These are phyloP conservation scores for Lobulomyces angularis DNA, from an alignment of 192 early-diverging fungal genomes.

Conservation along the genomic window DNA sequence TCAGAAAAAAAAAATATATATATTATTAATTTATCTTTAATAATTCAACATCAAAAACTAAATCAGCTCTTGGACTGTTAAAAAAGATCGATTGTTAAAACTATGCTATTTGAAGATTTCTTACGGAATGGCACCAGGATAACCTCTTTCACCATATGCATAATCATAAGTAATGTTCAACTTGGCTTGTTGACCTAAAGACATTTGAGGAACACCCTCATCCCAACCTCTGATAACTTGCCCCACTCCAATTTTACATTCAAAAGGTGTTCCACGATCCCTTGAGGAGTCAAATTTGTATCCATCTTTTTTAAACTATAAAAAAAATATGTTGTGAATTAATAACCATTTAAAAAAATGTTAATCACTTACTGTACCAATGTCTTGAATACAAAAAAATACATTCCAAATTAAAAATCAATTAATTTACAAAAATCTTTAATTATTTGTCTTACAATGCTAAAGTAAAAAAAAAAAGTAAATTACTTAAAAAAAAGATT, in stretches of 20 bases:
- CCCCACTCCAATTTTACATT: constrained; percentile 79
- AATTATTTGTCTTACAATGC: too few relatives aligned
- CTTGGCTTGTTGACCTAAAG: constrained; percentile 74
- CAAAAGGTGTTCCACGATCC: constrained; percentile 75
- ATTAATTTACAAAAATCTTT: too few relatives aligned
- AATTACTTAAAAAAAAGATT: too few relatives aligned
- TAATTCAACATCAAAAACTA: constrained; percentile 78
- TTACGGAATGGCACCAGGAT: constrained; percentile 11
- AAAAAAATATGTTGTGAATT: too few relatives aligned
- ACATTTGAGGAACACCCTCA: constrained; percentile 89
- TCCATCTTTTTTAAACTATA: constrained; percentile 45
- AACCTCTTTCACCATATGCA: constrained; percentile 20
- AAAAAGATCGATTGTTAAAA: too few relatives aligned
- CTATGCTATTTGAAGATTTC: background rate
- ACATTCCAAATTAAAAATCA: too few relatives aligned
- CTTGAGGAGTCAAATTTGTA: constrained; percentile 77
- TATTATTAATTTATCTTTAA: constrained; percentile 51
- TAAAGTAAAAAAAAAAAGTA: too few relatives aligned
- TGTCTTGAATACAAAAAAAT: too few relatives aligned
- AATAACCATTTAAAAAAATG: too few relatives aligned
- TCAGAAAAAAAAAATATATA: too few relatives aligned
- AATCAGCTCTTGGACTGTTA: constrained; percentile 56
- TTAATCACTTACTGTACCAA: too few relatives aligned
- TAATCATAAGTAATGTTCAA: constrained; percentile 14
- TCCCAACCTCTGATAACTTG: constrained; percentile 82